Evolutionary conservation across 2,329 filamentous ascomycete genomes (phyloP).

Genomic region (Boeremia lycopersici): DNA sequence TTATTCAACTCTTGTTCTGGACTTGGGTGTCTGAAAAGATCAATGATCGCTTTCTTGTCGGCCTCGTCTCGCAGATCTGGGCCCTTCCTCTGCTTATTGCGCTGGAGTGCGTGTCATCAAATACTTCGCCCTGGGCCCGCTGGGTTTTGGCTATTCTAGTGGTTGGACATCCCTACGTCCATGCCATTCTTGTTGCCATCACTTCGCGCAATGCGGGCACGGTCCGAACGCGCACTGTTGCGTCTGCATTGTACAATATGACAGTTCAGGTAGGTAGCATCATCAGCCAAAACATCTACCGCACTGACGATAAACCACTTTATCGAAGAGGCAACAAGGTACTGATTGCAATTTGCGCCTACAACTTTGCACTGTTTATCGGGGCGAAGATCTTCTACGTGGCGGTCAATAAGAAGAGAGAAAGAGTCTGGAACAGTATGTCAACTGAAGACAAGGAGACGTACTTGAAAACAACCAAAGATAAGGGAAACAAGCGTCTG

Average conservation of each 20-base stretch:
- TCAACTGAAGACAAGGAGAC: conserved; percentile 41
- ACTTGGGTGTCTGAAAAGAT: conserved; percentile 58
- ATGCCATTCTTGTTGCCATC: conserved; percentile 53
- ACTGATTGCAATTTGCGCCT: conserved; percentile 57
- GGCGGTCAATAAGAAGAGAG: conserved; percentile 53
- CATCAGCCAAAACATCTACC: conserved; percentile 56
- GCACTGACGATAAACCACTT: conserved; percentile 56
- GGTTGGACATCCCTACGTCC: conserved; percentile 52
- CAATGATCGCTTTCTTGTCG: conserved; percentile 59
- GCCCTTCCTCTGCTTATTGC: conserved; percentile 47
- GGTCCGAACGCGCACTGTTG: conserved; percentile 52
- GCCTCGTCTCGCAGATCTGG: conserved; percentile 49
- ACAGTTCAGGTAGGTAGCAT: conserved; percentile 41
- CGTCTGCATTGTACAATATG: conserved; percentile 53
- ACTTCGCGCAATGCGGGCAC: conserved; percentile 51
- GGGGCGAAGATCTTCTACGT: conserved; percentile 61
- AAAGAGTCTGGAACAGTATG: conserved; percentile 41
- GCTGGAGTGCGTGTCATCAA: conserved; percentile 39
- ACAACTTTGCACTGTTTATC: conserved; percentile 59
- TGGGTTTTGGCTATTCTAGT: conserved; percentile 49
- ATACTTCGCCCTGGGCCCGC: conserved; percentile 46
- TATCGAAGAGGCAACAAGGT: conserved; percentile 62
- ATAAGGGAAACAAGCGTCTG: conserved; percentile 46
- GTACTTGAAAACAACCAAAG: conserved; percentile 45
- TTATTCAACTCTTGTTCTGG: conserved; percentile 57